Conservation (phyloP, 441 rosid genomes). For the Aleurites moluccanus region DNA sequence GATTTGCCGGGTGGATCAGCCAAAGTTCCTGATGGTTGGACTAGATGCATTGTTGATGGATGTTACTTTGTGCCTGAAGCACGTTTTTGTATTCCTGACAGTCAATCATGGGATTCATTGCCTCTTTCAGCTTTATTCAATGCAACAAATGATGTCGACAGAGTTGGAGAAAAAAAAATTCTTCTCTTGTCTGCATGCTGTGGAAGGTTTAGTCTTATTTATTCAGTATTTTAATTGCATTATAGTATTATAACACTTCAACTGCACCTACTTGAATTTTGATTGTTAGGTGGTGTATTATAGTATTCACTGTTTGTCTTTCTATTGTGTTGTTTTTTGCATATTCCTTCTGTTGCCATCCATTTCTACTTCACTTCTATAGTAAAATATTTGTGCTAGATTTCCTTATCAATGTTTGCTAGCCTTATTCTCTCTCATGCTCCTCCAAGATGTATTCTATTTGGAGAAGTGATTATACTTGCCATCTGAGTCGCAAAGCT, state of each 20-base stretch:
- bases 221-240: not conserved
- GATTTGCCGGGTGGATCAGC: constrained; percentile 27
- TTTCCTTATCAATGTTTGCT: not conserved
- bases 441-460: not conserved
- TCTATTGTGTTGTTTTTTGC: not conserved
- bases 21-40: constrained; percentile 52
- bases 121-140: constrained; percentile 54
- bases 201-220: constrained; percentile 56
- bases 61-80: constrained; percentile 46
- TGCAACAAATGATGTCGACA: constrained; percentile 43
- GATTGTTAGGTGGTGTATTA: not conserved
- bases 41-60: constrained; percentile 67
- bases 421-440: not conserved
- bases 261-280: not conserved
- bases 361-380: not conserved
- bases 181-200: constrained; percentile 60
- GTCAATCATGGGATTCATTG: constrained; percentile 76
- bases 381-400: not conserved
- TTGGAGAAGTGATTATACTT: not conserved
- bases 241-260: not conserved
- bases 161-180: constrained; percentile 46
- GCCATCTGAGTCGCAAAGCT: not conserved
- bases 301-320: not conserved
- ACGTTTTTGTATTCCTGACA: constrained; percentile 74
- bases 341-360: not conserved